phyloP scores from a whole-genome alignment of 73 alveolate species.

The Tetrahymena malaccensis region DNA sequence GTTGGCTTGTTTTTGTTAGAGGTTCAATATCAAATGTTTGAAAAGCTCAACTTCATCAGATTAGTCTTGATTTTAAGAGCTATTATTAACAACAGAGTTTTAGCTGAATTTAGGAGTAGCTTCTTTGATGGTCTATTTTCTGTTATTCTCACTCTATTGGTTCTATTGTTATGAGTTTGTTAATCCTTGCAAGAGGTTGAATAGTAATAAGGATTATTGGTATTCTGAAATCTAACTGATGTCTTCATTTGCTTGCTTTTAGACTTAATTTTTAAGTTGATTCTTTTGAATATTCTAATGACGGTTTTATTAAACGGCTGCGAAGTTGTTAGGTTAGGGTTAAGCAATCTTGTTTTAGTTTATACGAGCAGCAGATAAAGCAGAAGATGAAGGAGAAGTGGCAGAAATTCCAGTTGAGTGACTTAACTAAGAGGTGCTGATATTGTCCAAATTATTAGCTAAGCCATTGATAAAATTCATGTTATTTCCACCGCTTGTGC shows the following conservation, averaged over 20 bases:
- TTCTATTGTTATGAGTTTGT: not conserved
- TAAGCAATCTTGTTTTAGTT: not conserved
- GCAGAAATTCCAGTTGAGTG: not conserved
- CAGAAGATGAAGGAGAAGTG: not conserved
- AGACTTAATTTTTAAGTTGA: not conserved
- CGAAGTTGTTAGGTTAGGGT: not conserved
- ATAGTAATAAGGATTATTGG: not conserved
- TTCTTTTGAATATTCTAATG: not conserved
- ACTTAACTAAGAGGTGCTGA: not conserved
- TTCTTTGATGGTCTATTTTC: not conserved
- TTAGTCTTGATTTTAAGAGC: not conserved
- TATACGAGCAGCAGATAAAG: not conserved
- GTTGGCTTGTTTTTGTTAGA: not conserved
- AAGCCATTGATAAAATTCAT: not conserved
- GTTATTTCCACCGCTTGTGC: not conserved
- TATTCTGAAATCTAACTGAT: not conserved
- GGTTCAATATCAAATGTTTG: not conserved
- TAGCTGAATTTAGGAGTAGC: not conserved
- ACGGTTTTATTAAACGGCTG: not conserved
- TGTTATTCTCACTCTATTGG: not conserved
- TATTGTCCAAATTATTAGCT: not conserved
- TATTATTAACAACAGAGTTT: not conserved
- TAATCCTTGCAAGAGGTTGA: not conserved
- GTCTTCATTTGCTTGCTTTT: not conserved
- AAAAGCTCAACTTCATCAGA: not conserved